Evolutionary conservation across 345 rosid species (phyloP), one percentile per base, ranked within the genome.

Genomic region (Orychophragmus violaceus): DNA sequence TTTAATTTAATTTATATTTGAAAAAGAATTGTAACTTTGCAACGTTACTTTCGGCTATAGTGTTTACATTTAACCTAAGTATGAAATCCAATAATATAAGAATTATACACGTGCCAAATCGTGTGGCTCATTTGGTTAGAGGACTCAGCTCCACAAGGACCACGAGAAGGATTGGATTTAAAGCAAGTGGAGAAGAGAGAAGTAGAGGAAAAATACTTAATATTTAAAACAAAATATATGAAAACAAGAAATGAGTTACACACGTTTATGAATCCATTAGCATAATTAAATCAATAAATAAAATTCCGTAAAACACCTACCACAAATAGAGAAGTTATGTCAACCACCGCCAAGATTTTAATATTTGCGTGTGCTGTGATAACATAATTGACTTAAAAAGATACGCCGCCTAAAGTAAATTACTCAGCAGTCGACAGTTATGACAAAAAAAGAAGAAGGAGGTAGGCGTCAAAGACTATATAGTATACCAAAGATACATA

Each of bases 61-160:
- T 28, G 74, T 60, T 60, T 51, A 69, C 53, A 60, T 11, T 35
- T 9, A n/a, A 28, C 50, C 16, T 17, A n/a, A n/a, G 6, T 45
- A 46, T 3, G 46, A 36, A 52, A 21, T 50, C 10, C 1, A 22
- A 12, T 14, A 14, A 19, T 24, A 23, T 13, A 10, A 67, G n/a
- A 25, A 35, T 28, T 28, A 25, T 12, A 52, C 22, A 30, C 58
- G 58, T 52, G 36, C 58, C 22, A 52, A 52, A 51, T 25, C 18
- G 7, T 8, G 57, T 52, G 28, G 58, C 36, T 29, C 59, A 28
- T 16, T 50, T 9, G 23, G 37, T 32, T 50, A 51, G 11, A 41
- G 10, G 48, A 18, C 21, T 42, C 48, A 42, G 48, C 11, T 42
- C 48, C 48, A 42, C 18, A 21, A 42, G n/a, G n/a, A n/a, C n/a